Conservation (phyloP, 805 yeast genomes). For the Candida tallmaniae region DNA sequence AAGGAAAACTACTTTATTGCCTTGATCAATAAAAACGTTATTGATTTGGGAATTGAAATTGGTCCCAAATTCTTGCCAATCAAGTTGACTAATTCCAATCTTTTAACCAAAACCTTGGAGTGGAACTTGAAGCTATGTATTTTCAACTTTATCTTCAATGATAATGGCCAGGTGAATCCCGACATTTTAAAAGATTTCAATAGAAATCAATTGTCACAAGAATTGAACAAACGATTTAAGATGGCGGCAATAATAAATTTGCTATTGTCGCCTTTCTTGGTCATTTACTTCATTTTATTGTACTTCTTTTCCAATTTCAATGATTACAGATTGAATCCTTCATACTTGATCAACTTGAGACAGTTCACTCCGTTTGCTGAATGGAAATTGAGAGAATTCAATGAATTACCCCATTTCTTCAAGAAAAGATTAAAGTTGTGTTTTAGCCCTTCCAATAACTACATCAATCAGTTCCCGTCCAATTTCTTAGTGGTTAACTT, state of each 20-base stretch:
- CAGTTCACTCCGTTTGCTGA: constrained; percentile 93
- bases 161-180: constrained; percentile 75
- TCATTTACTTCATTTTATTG: constrained; percentile 72
- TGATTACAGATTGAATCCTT: constrained; percentile 86
- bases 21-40: constrained; percentile 68
- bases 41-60: constrained; percentile 52
- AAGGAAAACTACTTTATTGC: constrained; percentile 93
- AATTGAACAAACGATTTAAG: constrained; percentile 72
- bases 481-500: constrained; percentile 43
- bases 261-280: constrained; percentile 79
- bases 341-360: constrained; percentile 60
- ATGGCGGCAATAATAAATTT: constrained; percentile 85
- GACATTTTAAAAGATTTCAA: constrained; percentile 67
- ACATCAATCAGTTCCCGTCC: constrained; percentile 89
- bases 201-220: constrained; percentile 60
- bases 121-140: constrained; percentile 92
- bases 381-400: constrained; percentile 92
- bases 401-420: constrained; percentile 88
- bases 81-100: constrained; percentile 21
- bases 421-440: constrained; percentile 74
- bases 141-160: constrained; percentile 79
- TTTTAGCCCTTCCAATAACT: constrained; percentile 72
- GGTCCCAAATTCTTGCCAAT: constrained; percentile 11
- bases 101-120: constrained; percentile 81
- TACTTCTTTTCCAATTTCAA: constrained; percentile 90